Conservation (phyloP, 331 rosid genomes). For the Cydonia oblonga region DNA sequence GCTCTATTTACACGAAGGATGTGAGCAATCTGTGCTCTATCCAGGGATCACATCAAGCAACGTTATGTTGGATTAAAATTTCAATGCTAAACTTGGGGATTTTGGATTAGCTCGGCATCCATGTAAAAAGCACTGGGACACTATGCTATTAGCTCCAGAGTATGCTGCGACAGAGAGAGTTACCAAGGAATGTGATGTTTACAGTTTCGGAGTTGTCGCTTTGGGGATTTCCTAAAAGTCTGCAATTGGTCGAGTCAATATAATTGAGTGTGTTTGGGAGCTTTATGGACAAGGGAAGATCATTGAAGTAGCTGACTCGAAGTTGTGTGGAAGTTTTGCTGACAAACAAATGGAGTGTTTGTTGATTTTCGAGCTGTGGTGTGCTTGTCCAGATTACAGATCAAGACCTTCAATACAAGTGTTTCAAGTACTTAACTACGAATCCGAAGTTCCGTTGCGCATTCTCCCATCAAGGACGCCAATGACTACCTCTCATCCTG, state of each 20-base stretch:
- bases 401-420: background rate
- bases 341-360: background rate
- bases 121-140: no score
- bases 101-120: background rate
- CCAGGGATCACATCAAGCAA: background rate
- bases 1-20: background rate
- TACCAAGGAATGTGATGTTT: no score
- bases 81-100: background rate
- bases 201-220: no score
- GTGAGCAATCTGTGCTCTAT: background rate
- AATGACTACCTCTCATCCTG: no score
- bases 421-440: background rate
- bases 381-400: background rate
- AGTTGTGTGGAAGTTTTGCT: background rate
- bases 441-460: background rate
- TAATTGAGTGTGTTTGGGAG: background rate
- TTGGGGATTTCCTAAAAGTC: no score
- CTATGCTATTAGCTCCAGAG: no score
- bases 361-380: no score
- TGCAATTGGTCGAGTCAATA: background rate
- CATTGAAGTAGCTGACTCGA: background rate
- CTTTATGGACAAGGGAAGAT: background rate
- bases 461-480: background rate
- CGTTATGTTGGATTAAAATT: no score
- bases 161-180: background rate